Evolutionary conservation across 2,329 filamentous ascomycete species (phyloP), one percentile per base, ranked within the genome.

Genomic region (Sporothrix inflata): DNA sequence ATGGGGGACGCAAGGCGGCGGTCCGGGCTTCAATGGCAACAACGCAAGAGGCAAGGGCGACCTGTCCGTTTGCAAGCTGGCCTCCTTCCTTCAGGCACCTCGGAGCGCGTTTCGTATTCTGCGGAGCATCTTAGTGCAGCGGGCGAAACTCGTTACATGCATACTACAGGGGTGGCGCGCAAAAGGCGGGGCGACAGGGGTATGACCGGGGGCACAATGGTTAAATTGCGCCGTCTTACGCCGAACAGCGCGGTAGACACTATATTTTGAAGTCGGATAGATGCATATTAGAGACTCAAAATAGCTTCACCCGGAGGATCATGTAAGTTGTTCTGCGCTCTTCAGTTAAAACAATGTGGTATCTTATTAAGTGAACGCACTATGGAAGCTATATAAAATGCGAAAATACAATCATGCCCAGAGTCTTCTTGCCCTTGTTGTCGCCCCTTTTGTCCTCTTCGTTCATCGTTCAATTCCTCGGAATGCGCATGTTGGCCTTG

Each of bases 401-500:
- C 19, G 21, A 38, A 67, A 67, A 53, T 5, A 9, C 34, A 42
- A 21, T 27, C 60, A 42, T 27, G 7, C 21, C 0, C 21, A 47
- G 12, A 3, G 7, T 14, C 51, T 4, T 27, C 21, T 21, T 21
- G 24, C 60, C 60, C 12, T 57, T 57, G 53, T 30, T 8, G 53
- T 27, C 53, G 27, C 8, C 16, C 9, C 55, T 60, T n/a, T 12
- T 34, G 16, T 45, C 21, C 21, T 40, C 30, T 30, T 47, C 40
- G n/a, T 9, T 7, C 16, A 45, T n/a, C 3, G 30, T 47, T 79
- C 75, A 67, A 82, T 77, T 38, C 12, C 75, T 57, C 14, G 83
- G 77, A 14, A 80, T 80, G 49, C 85, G 83, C 80, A 87, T 82
- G 63, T 87, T 87, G 8, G 82, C 81, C 74, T 80, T 75, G 1